Evolutionary conservation across 2,329 filamentous ascomycete species (phyloP).

Genomic region (Trichoderma sp.): DNA sequence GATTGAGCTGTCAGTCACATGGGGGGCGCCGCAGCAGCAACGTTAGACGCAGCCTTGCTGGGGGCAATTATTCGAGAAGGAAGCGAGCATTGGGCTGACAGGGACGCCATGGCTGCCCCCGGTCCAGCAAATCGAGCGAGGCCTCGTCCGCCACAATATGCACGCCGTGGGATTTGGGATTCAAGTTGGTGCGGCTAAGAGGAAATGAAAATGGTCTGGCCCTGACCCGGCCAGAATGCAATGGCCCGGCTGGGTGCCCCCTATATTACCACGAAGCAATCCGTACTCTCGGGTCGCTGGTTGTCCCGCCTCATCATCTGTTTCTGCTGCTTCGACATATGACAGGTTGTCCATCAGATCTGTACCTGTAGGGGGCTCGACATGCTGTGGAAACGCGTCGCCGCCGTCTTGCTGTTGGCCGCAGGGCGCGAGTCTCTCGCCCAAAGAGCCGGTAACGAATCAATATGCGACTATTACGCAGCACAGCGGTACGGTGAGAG

Average conservation of each 20-base stretch:
- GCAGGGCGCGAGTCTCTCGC: background rate
- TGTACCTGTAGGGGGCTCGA: background rate
- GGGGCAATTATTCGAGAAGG: background rate
- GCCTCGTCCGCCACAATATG: constrained; percentile 14
- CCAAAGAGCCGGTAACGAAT: constrained; percentile 12
- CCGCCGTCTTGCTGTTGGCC: background rate
- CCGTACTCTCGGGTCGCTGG: background rate
- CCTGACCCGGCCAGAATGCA: background rate
- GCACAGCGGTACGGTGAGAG: constrained; percentile 25
- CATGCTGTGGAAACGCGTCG: constrained; percentile 12
- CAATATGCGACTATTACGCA: constrained; percentile 35
- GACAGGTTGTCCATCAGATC: background rate
- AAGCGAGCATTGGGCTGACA: background rate
- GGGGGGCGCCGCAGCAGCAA: background rate
- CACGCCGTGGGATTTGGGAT: background rate
- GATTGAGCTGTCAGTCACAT: background rate
- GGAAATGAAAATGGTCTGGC: background rate
- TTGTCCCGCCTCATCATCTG: background rate
- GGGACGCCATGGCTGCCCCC: background rate
- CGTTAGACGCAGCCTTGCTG: background rate
- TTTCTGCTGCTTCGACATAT: background rate
- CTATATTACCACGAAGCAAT: background rate
- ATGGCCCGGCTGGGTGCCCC: background rate
- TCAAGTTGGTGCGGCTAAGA: background rate
- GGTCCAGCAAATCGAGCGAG: constrained; percentile 6